Evolutionary conservation across 164 flowering plant species (phyloP), one percentile per base, ranked within the genome.

Genomic region (Annona cherimola): DNA sequence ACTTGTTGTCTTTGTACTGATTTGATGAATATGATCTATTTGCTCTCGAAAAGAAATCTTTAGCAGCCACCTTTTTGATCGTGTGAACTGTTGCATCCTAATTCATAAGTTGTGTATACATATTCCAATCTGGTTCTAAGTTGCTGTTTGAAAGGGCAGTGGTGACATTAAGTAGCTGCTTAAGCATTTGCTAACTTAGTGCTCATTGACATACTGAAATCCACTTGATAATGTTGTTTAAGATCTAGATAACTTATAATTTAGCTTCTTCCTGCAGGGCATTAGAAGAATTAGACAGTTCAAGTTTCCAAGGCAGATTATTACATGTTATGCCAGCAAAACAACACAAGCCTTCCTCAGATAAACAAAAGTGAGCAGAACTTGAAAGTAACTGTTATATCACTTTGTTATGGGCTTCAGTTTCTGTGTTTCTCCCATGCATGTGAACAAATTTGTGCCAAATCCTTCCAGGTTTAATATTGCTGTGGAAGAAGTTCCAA

Each of bases 221-320:
- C 9, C 18, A 8, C 7, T n/a, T 5, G 63, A 26, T 61, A 61
- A n/a, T 5, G 40, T 8, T 42, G n/a, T 39, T 44, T 40, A 40
- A 26, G 35, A 26, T 40, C 12, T 3, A 40, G 40, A 40, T 64
- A 14, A 9, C 11, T 64, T 40, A 20, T 40, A 42, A 46, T 6
- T 43, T 40, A 40, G 26, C 14, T 54, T 40, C 67, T 74, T 74
- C 9, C 78, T 75, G 76, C 85, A 96, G 99, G 88, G 99, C 99
- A 40, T 73, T 96, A 66, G 87, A 86, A 77, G 95, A 87, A 79
- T 70, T 90, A 64, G 97, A 93, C 82, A 79, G 75, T 66, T 89
- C 98, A 79, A 84, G 81, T 76, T 96, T 96, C 68, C 99, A 96
- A 84, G 99, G 99, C 14, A 83, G 99, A 77, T 71, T 92, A 42